These are phyloP conservation scores for Alopecurus myosuroides DNA, from an alignment of 176 grass and related monocot genomes.

Conservation along the genomic window DNA sequence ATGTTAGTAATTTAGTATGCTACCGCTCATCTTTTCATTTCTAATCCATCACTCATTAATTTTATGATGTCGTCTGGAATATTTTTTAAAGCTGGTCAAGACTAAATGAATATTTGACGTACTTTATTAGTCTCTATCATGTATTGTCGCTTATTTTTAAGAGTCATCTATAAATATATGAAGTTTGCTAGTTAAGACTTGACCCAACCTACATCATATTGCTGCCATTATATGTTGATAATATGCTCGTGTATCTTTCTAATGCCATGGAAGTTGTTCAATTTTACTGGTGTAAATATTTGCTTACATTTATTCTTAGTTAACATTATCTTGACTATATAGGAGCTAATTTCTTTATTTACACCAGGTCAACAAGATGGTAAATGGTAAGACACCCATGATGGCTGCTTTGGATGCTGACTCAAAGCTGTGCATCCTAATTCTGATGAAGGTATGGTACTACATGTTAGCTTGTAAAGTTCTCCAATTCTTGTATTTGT, in stretches of 20 bases:
- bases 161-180: not conserved
- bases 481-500: not conserved
- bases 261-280: not conserved
- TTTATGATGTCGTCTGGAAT: not conserved
- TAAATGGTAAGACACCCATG: slow-evolving; percentile 21
- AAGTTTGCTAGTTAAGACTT: not conserved
- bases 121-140: not conserved
- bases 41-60: not conserved
- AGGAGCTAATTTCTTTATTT: slow-evolving; percentile 11
- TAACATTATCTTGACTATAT: not conserved
- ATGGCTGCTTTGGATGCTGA: slow-evolving; percentile 13
- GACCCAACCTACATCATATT: not conserved
- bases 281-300: not conserved
- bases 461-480: not conserved
- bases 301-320: not conserved
- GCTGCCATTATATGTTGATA: not conserved
- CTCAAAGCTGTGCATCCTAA: slow-evolving; percentile 15
- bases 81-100: too few relatives aligned
- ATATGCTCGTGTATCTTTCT: not conserved
- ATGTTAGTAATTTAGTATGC: not conserved
- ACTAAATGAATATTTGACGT: not conserved
- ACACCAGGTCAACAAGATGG: slow-evolving; percentile 20
- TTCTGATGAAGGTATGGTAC: slow-evolving; percentile 23
- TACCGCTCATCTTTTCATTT: not conserved
- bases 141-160: not conserved